Evolutionary conservation across 2,329 filamentous ascomycete species (phyloP), one percentile per base, ranked within the genome.

Genomic region (Trichophyton benhamiae): DNA sequence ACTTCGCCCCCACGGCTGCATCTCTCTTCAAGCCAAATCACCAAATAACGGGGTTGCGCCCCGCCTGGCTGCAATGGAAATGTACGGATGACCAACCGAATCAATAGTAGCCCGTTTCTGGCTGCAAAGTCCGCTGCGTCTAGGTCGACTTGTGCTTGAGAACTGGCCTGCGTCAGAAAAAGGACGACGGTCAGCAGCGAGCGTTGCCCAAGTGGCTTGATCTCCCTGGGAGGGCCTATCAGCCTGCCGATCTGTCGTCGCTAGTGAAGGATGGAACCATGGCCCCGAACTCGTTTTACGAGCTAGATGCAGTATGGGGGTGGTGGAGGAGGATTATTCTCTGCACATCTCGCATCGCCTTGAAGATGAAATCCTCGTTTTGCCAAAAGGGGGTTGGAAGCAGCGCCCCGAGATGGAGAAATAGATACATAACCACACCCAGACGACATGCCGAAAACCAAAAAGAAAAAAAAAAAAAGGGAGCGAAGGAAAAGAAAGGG

Each of bases 11-110:
- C 49, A 30, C 49, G 49, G 27, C 49, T 30, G 22, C 22, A 30
- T n/a, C 49, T 52, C 25, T 48, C 44, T 53, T 53, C 49, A 53
- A 27, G 49, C 49, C 49, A 53, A 33, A 53, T 33, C 49, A 33
- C 49, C 27, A 30, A 38, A 27, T 30, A 53, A 53, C 49, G 20
- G 49, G 49, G 49, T 22, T 25, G 49, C 49, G 49, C 49, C 49
- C 49, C 49, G 49, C 49, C 49, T 30, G n/a, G 46, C 17, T 17
- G 49, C 49, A 53, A 53, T 33, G 49, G 13, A 27, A 53, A 53
- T 53, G 27, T 30, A 53, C 49, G 49, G 49, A 25, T 53, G 49
- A 53, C 49, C 49, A 53, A 33, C 49, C 49, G 49, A 53, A 25
- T 30, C 49, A 30, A 53, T 53, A 53, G 27, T 53, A 17, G 41